A percentile compares a stretch with the other conserved stretches of the same genome.
Conservation (phyloP, 2,329 filamentous ascomycete genomes). For the Xylaria sp. region DNA sequence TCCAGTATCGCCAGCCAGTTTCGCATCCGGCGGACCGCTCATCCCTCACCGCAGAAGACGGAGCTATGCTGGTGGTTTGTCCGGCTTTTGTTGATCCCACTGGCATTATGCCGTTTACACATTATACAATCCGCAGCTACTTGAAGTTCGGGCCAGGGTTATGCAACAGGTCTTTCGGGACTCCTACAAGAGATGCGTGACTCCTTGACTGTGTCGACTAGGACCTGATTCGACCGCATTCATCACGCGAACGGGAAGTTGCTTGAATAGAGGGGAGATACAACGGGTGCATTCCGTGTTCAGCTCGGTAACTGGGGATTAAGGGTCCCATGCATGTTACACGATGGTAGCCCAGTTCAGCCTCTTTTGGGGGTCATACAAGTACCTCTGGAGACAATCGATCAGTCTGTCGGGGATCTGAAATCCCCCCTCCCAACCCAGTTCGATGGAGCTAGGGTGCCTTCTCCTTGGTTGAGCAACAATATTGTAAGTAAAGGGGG, state of each 20-base stretch:
- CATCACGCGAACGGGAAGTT: slow-evolving; percentile 35
- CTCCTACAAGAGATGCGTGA: slow-evolving; percentile 30
- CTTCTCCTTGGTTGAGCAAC: not conserved
- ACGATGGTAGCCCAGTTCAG: slow-evolving; percentile 31
- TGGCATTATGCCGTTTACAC: slow-evolving; percentile 8
- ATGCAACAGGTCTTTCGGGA: slow-evolving; percentile 27
- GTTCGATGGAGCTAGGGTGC: slow-evolving; percentile 21
- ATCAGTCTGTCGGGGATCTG: slow-evolving; percentile 12
- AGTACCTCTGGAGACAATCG: slow-evolving; percentile 12
- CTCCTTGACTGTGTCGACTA: slow-evolving; percentile 19
- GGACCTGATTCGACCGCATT: slow-evolving; percentile 18
- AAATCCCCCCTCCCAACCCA: not conserved
- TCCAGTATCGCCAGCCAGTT: not conserved
- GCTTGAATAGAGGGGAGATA: slow-evolving; percentile 27
- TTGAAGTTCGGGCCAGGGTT: slow-evolving; percentile 26
- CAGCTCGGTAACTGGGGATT: slow-evolving; percentile 26
- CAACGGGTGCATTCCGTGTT: slow-evolving; percentile 29
- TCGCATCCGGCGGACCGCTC: slow-evolving; percentile 1
- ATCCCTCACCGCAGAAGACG: slow-evolving; percentile 17
- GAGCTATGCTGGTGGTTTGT: slow-evolving; percentile 7
- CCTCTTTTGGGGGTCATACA: slow-evolving; percentile 34
- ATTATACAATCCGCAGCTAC: slow-evolving; percentile 17
- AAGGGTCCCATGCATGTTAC: slow-evolving; percentile 33
- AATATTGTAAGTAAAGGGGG: not conserved
- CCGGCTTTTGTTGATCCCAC: slow-evolving; percentile 16